A percentile compares a stretch with the other conserved stretches of the same genome.
Evolutionary conservation across 805 yeast species (phyloP).

Genomic region (Metschnikowia cerradonensis): DNA sequence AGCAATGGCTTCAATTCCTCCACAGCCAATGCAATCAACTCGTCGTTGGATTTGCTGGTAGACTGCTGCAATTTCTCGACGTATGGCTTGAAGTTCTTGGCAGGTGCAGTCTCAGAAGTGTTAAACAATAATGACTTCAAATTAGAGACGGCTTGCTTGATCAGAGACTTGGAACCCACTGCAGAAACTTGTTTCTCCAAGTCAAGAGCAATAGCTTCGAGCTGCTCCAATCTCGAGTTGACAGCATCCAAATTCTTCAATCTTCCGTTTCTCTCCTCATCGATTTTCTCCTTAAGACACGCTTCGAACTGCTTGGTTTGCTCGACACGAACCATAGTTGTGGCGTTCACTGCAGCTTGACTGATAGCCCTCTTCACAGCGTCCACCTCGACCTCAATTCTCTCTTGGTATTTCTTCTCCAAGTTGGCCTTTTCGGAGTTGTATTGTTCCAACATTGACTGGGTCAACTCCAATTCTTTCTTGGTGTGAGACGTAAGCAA

Average conservation of each 20-base stretch:
- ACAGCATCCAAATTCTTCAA: conserved; percentile 65
- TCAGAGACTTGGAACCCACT: conserved; percentile 30
- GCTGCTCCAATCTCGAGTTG: conserved; percentile 46
- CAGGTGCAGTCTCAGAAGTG: conserved; percentile 21
- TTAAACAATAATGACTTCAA: conserved; percentile 30
- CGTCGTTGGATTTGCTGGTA: conserved; percentile 26
- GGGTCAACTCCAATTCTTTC: conserved; percentile 56
- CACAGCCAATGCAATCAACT: conserved; percentile 31
- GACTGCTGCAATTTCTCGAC: conserved; percentile 33
- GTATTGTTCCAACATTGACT: conserved; percentile 56
- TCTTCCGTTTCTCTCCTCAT: conserved; percentile 65
- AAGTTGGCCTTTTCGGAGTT: conserved; percentile 57
- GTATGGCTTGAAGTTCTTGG: conserved; percentile 29
- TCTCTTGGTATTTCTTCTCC: conserved; percentile 53
- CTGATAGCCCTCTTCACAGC: conserved; percentile 62
- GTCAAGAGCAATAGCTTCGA: conserved; percentile 51
- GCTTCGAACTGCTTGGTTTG: conserved; percentile 65
- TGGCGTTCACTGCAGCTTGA: conserved; percentile 70
- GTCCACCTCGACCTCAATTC: conserved; percentile 60
- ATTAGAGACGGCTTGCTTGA: conserved; percentile 30
- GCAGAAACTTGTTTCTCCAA: conserved; percentile 36
- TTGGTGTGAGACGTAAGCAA: conserved; percentile 37
- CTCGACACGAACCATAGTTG: conserved; percentile 61
- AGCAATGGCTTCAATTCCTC: conserved; percentile 34
- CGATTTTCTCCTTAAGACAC: conserved; percentile 52